phyloP scores from a whole-genome alignment of 2,329 filamentous ascomycete species.

The Sporothrix curviconia region DNA sequence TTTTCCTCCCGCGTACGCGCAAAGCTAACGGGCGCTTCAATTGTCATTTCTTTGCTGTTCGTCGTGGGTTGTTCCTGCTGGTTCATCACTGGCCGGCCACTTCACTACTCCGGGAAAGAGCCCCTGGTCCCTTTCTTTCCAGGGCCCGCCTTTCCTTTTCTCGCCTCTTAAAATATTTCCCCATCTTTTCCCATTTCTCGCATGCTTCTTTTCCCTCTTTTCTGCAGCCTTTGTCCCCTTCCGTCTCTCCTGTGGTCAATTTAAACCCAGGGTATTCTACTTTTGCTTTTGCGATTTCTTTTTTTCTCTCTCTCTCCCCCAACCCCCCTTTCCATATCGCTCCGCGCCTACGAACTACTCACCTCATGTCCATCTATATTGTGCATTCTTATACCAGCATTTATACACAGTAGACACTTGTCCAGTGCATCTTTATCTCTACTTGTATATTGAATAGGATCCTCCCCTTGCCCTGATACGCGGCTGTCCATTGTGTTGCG shows the following conservation, averaged over 20 bases:
- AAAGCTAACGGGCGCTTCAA: too few relatives aligned
- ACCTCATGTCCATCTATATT: not conserved
- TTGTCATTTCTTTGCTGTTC: too few relatives aligned
- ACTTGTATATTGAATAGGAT: not conserved
- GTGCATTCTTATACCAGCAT: not conserved
- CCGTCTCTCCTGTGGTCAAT: not conserved
- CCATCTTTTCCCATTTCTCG: not conserved
- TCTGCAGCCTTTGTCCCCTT: not conserved
- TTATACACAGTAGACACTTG: not conserved
- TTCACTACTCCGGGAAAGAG: not conserved
- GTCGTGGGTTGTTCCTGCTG: not conserved
- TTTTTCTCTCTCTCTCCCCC: not conserved
- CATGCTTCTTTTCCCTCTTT: conserved; percentile 2
- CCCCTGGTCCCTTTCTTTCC: not conserved
- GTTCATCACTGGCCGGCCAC: not conserved
- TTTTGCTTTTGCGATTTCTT: not conserved
- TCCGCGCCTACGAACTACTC: not conserved
- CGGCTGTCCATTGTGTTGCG: not conserved
- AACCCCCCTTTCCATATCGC: not conserved
- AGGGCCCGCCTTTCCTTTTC: conserved; percentile 1
- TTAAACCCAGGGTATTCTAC: conserved; percentile 3
- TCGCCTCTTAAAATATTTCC: conserved; percentile 1
- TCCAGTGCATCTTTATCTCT: not conserved
- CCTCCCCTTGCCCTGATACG: not conserved
- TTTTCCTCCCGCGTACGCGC: too few relatives aligned